Percentiles rank a stretch among this genome's conserved stretches.
phyloP scores from a whole-genome alignment of 106 monocot species.

The Acorus calamus region DNA sequence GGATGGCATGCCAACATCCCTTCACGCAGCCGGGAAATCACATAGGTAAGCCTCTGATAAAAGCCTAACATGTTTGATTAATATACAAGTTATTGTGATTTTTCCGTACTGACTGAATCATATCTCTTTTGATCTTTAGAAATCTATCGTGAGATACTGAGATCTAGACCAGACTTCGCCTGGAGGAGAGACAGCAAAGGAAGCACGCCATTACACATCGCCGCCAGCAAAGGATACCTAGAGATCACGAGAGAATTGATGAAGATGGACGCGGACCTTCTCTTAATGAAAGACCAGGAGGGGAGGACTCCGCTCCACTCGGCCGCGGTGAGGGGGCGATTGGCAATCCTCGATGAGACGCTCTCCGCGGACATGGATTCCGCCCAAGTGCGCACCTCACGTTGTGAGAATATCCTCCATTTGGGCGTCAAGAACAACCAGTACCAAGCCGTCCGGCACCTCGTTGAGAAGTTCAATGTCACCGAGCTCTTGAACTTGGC shows the following conservation, averaged over 20 bases:
- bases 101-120: too few species aligned
- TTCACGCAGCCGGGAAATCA: conserved; percentile 6
- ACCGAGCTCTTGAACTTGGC: background rate
- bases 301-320: conserved; percentile 14
- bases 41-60: background rate
- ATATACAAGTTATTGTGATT: too few species aligned
- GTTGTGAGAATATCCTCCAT: conserved; percentile 10
- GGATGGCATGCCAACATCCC: conserved; percentile 3
- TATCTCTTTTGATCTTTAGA: background rate
- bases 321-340: conserved; percentile 3
- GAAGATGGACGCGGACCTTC: background rate
- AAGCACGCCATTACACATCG: background rate
- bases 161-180: background rate
- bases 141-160: background rate
- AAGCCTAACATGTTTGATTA: too few species aligned
- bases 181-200: background rate
- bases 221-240: background rate
- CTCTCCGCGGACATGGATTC: background rate
- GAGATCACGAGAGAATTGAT: conserved; percentile 2
- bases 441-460: background rate
- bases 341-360: conserved; percentile 1
- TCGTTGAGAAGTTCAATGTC: background rate
- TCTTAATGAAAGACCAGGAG: background rate
- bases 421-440: conserved; percentile 13
- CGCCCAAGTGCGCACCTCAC: background rate